Conservation (phyloP, 257 asterid species). For the Ehretia macrophylla region DNA sequence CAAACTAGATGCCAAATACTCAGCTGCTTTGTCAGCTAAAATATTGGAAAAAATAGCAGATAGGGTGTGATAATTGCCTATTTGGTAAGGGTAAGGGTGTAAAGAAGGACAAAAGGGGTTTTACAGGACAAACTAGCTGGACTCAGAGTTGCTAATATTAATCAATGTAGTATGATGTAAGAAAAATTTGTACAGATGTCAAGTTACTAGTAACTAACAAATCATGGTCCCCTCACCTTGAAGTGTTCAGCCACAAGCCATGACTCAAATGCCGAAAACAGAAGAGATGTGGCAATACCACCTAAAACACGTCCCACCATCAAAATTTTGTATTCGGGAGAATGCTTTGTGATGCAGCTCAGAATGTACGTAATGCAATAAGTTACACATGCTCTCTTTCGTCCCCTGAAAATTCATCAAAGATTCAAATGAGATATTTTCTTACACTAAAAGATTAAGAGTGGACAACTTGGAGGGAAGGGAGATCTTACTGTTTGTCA, state of each 20-base stretch:
- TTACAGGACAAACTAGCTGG: slow-evolving; percentile 16
- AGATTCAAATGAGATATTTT: slow-evolving; percentile 14
- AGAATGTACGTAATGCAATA: slow-evolving; percentile 88
- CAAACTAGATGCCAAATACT: background rate
- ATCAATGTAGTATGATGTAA: background rate
- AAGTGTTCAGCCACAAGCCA: slow-evolving; percentile 99
- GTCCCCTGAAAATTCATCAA: slow-evolving; percentile 56
- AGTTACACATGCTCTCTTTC: slow-evolving; percentile 90
- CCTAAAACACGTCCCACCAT: slow-evolving; percentile 95
- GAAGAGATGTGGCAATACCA: slow-evolving; percentile 92
- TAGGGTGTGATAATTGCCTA: too few relatives aligned
- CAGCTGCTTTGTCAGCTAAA: background rate
- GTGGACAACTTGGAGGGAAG: background rate
- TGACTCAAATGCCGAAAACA: slow-evolving; percentile 92
- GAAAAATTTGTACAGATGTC: background rate
- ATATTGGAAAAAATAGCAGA: too few relatives aligned
- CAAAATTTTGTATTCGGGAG: slow-evolving; percentile 80
- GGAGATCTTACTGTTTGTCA: slow-evolving; percentile 40
- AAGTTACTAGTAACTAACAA: background rate
- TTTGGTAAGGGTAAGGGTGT: too few relatives aligned
- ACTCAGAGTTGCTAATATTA: slow-evolving; percentile 25
- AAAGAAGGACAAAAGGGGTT: too few relatives aligned
- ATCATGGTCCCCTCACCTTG: slow-evolving; percentile 50
- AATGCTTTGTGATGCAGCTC: slow-evolving; percentile 95
- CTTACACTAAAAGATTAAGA: background rate